Base-by-base conservation (phyloP, 2,329 filamentous ascomycete species). In the Coniochaeta hoffmannii region DNA sequence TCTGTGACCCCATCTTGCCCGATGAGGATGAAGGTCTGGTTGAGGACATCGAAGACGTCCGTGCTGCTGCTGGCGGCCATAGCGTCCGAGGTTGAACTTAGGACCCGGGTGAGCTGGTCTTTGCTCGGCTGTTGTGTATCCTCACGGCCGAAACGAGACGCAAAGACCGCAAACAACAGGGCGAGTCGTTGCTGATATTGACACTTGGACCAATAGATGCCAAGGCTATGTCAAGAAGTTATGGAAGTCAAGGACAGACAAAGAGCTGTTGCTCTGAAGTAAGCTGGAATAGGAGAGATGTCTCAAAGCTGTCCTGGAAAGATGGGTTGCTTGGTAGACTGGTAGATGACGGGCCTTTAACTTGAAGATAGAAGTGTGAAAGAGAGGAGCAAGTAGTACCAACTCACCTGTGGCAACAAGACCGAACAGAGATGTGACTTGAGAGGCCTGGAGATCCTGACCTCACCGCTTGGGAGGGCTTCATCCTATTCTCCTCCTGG, bases 21-120 rank as follows among this genome's bases (percentile, higher is more conserved):
- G 50, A 70, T 57, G 57, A 77, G 65, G 53, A 63, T 66, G 55
- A 73, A 62, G 57, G 65, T 65, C 56, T 76, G 74, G 22, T 57
- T 58, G 46, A 63, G 66, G 8, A 69, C 71, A 55, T 74, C 63
- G 58, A 73, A 73, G 59, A 50, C 15, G 12, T 38, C 19, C 41
- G 56, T 55, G 32, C 38, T 30, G 44, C 36, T 30, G 35, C 34
- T 36, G 46, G 46, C 41, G 14, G 31, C 52, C 55, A 55, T 57
- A 8, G 50, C 34, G 50, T n/a, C 15, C 32, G 34, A 36, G 12
- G 24, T 35, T 56, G 52, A 31, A 19, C 35, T 36, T 54, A 17
- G 49, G 12, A n/a, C 15, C 22, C 12, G 32, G 44, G 12, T 17
- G 31, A 35, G 22, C 11, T 46, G 41, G 41, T 46, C 41, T 19